Base-by-base conservation (phyloP, 2,329 filamentous ascomycete species). In the Colletotrichum caudatum region DNA sequence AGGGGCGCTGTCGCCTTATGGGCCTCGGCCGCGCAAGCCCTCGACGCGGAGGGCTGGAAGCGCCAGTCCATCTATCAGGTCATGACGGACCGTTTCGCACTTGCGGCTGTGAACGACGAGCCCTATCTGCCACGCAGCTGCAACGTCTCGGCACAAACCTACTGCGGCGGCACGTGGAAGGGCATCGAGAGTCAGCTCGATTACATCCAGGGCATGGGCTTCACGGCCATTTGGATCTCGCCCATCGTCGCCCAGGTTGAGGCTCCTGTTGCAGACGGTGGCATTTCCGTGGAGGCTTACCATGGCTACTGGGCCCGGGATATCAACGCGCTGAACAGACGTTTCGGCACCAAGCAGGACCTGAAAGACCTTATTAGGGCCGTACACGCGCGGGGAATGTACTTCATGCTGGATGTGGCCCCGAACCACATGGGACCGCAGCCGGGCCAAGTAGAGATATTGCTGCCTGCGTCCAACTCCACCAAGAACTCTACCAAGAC, bases 341-440 rank as follows among this genome's bases (percentile, higher is more conserved):
- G 44, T 48, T 48, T 48, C 44, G 44, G 44, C 44, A 48, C 44
- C 44, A 48, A n/a, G 20, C 44, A 48, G 20, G 44, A 48, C 44
- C 44, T 48, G 44, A 3, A 48, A 48, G 44, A 48, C 44, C 44
- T 48, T 20, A 48, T 48, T 8, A 48, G n/a, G 44, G 44, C 44
- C 44, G 44, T 48, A 9, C 44, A 48, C 44, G 44, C 44, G 44
- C 44, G 44, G n/a, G 44, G 44, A 48, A 48, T 48, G 44, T 48
- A 48, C 20, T n/a, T 48, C 5, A 48, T 48, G 44, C 44, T 48
- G 20, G 44, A 48, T 48, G 20, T 48, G 8, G 44, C 20, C 20
- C 44, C 44, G 44, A 48, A 48, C 44, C 44, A 48, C 44, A 48
- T 48, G 44, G 44, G 44, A 48, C 44, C 44, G 44, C 44, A 48